A percentile compares a stretch with the other conserved stretches of the same genome.
These are phyloP conservation scores for Butyriboletus appendiculatus DNA, from an alignment of 1,284 basidiomycete species.

Conservation along the genomic window DNA sequence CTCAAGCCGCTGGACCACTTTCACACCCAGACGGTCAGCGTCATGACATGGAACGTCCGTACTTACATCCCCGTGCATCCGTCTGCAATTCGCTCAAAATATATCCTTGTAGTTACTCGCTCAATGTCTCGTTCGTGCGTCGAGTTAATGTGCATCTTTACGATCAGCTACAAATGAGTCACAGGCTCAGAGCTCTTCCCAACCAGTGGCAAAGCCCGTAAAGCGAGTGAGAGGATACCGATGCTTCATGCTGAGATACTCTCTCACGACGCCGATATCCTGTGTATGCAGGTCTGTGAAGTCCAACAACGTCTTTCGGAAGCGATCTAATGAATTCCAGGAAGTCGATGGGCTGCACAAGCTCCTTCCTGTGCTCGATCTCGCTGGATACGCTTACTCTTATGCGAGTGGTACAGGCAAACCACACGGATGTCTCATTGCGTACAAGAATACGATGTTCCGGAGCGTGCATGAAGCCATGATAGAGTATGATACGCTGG, in stretches of 20 bases:
- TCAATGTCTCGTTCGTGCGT: constrained; percentile 76
- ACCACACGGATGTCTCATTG: constrained; percentile 82
- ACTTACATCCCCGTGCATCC: constrained; percentile 5
- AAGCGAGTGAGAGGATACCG: constrained; percentile 66
- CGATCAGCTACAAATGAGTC: constrained; percentile 1
- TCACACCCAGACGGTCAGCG: constrained; percentile 40
- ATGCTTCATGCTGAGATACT: constrained; percentile 78
- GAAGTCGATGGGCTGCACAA: constrained; percentile 77
- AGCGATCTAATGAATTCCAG: constrained; percentile 39
- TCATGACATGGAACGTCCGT: constrained; percentile 83
- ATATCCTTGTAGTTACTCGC: constrained; percentile 60
- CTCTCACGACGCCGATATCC: constrained; percentile 67
- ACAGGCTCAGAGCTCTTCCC: constrained; percentile 85
- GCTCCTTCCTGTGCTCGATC: constrained; percentile 58
- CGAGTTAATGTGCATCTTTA: neutral
- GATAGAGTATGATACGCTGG: constrained; percentile 70
- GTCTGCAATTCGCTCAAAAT: constrained; percentile 11
- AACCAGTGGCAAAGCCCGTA: constrained; percentile 73
- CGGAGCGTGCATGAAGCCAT: constrained; percentile 44
- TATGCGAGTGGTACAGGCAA: constrained; percentile 72
- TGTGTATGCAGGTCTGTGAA: constrained; percentile 76
- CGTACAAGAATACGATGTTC: constrained; percentile 61
- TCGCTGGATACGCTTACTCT: constrained; percentile 59
- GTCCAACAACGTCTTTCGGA: neutral
- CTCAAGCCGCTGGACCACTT: constrained; percentile 20